Conservation (phyloP, 2,329 filamentous ascomycete genomes). For the Fonsecaea multimorphosa region DNA sequence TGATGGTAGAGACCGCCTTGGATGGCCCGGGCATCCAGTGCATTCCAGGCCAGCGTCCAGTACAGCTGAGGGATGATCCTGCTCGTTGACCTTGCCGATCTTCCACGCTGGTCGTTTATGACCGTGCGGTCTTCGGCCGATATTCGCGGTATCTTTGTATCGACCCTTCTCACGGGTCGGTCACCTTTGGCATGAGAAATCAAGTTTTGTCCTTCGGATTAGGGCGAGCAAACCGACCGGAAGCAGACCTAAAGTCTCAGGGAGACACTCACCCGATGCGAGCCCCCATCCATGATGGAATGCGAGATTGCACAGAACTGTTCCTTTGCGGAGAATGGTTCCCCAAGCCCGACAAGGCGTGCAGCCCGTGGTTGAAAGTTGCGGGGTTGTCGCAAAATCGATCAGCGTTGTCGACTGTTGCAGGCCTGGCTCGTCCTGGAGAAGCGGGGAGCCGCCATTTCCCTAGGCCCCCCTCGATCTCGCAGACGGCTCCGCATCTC, state of each 20-base stretch:
- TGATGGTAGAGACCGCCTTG: not conserved
- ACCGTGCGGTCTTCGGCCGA: slow-evolving; percentile 1
- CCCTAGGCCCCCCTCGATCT: not conserved
- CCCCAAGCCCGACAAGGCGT: not conserved
- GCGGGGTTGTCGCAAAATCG: not conserved
- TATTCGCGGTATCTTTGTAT: not conserved
- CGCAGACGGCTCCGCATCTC: not conserved
- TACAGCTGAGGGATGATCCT: not conserved
- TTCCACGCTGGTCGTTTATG: not conserved
- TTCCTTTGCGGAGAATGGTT: slow-evolving; percentile 2
- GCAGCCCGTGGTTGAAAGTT: not conserved
- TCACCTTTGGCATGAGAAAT: not conserved
- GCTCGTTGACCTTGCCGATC: not conserved
- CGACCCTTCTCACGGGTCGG: not conserved
- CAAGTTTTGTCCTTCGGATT: not conserved
- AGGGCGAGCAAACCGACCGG: not conserved
- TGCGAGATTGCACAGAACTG: not conserved
- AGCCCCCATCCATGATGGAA: not conserved
- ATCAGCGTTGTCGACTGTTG: not conserved
- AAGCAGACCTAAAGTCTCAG: not conserved
- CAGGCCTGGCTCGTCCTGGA: not conserved
- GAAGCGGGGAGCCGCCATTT: slow-evolving; percentile 1
- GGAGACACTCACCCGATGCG: not conserved
- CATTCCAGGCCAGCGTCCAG: not conserved
- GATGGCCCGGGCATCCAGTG: not conserved